A percentile compares a stretch with the other conserved stretches of the same genome.
Evolutionary conservation across 1,284 basidiomycete species (phyloP).

Genomic region (Thecaphora frezii): DNA sequence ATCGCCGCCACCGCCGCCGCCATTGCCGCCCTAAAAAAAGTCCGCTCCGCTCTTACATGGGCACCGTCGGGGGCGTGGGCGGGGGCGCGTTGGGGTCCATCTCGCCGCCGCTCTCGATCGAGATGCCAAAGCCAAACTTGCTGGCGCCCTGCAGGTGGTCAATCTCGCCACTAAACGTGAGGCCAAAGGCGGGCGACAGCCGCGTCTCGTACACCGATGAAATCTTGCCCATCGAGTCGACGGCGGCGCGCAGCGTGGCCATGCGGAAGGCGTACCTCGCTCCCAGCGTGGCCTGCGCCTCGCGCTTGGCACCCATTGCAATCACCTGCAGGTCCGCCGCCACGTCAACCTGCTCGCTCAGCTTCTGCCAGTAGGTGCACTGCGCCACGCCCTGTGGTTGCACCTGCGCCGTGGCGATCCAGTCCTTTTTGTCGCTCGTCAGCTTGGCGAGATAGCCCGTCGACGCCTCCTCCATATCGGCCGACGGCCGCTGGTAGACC

Average conservation of each 20-base stretch:
- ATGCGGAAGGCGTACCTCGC: constrained; percentile 95
- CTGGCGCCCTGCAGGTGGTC: constrained; percentile 91
- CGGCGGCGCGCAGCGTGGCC: constrained; percentile 65
- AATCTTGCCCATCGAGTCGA: constrained; percentile 68
- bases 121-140: constrained; percentile 92
- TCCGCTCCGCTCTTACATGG: constrained; percentile 43
- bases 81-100: constrained; percentile 53
- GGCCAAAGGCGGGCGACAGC: constrained; percentile 90
- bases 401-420: constrained; percentile 85
- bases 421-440: constrained; percentile 49
- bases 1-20: no score
- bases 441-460: constrained; percentile 86
- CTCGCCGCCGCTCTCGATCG: constrained; percentile 72
- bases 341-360: constrained; percentile 97
- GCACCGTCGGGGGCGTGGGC: constrained; percentile 51
- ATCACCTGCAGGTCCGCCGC: constrained; percentile 88
- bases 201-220: constrained; percentile 92
- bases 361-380: constrained; percentile 93
- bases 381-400: constrained; percentile 80
- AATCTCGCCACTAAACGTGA: constrained; percentile 93
- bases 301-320: constrained; percentile 67
- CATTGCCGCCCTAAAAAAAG: no score
- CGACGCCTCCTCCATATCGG: constrained; percentile 66
- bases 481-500: constrained; percentile 75
- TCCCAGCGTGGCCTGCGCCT: constrained; percentile 87